Evolutionary conservation across 495 filamentous ascomycete genomes (phyloP).

Genomic region (Aspergillus heteromorphus): DNA sequence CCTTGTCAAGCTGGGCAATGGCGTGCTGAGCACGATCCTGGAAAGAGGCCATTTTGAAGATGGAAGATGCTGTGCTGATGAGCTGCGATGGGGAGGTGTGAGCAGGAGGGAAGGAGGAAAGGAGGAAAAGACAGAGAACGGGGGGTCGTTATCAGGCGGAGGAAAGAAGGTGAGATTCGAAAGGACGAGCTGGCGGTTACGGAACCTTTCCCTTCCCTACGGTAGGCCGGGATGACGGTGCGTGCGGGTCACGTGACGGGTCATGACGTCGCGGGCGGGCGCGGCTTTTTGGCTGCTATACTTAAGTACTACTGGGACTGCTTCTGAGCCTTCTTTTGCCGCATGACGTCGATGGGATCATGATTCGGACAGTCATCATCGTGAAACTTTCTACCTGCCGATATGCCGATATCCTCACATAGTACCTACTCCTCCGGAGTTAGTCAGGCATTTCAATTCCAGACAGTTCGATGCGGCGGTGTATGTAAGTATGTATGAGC

Average conservation of each 20-base stretch:
- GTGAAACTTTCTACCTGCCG: no score
- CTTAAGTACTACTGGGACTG: no score
- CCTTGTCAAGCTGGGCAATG: conserved; percentile 91
- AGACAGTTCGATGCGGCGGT: no score
- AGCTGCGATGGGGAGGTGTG: neutral
- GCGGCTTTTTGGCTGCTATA: neutral
- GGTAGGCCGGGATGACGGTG: conserved; percentile 13
- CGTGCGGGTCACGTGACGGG: conserved; percentile 14
- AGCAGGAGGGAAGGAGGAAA: neutral
- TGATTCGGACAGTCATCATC: no score
- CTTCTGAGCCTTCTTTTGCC: no score
- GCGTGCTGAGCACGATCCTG: conserved; percentile 89
- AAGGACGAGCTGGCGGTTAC: conserved; percentile 15
- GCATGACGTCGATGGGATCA: no score
- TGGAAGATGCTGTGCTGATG: conserved; percentile 1
- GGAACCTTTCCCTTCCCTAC: no score
- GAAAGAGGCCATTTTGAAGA: conserved; percentile 57
- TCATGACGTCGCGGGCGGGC: conserved; percentile 17
- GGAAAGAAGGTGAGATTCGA: conserved; percentile 15
- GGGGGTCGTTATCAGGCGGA: conserved; percentile 11
- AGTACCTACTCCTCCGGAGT: no score
- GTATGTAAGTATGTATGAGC: no score
- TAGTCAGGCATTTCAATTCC: no score
- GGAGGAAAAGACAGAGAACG: conserved; percentile 4
- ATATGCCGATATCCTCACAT: no score